Evolutionary conservation across 78 protist species (phyloP).

Genomic region (Dictyostelium citrinum): DNA sequence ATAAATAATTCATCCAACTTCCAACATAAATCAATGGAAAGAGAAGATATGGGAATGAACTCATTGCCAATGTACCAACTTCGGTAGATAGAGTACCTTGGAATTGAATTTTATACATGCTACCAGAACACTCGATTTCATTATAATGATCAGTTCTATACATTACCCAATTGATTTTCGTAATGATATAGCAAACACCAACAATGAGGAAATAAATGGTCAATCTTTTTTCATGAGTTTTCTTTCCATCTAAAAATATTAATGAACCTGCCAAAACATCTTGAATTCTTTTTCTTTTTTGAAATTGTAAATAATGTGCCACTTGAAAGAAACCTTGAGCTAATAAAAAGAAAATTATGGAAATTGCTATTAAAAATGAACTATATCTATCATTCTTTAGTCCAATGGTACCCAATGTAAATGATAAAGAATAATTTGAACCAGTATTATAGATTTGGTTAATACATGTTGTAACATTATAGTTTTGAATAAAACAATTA

Average conservation of each 20-base stretch:
- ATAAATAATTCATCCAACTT: background rate
- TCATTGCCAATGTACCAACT: background rate
- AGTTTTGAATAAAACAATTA: background rate
- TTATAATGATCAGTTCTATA: background rate
- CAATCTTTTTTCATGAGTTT: background rate
- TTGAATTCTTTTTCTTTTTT: slow-evolving; percentile 12
- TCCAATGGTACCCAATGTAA: background rate
- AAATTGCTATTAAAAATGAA: background rate
- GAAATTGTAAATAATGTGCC: background rate
- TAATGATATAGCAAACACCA: background rate
- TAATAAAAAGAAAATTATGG: background rate
- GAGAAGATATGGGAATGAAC: background rate
- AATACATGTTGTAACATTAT: background rate
- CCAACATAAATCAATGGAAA: background rate
- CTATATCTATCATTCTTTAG: background rate
- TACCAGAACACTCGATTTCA: background rate
- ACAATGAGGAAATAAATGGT: background rate
- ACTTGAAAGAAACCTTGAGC: background rate
- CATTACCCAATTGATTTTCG: background rate
- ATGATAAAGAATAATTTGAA: background rate
- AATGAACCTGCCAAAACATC: background rate
- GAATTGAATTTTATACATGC: background rate
- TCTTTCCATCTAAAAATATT: background rate
- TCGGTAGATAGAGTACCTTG: background rate
- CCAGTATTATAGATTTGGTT: background rate